Conservation (phyloP, 371 early-diverging fungal genomes). For the Sanchytrium tribonematis region DNA sequence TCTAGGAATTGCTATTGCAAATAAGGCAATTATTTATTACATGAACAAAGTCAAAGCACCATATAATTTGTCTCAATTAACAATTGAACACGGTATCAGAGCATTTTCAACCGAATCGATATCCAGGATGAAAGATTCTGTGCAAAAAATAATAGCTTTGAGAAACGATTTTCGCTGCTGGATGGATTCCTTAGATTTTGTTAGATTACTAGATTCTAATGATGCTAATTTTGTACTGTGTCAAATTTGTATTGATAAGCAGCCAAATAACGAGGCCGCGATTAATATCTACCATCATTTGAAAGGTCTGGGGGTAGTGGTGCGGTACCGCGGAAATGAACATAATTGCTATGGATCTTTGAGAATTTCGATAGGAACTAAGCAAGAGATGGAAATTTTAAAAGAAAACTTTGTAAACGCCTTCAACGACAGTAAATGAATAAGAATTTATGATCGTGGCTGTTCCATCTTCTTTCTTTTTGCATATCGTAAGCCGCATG, state of each 20-base stretch:
- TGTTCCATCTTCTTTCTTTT: neutral
- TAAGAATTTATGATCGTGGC: neutral
- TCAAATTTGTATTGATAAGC: constrained; percentile 27
- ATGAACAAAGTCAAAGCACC: constrained; percentile 91
- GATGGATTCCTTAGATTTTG: constrained; percentile 25
- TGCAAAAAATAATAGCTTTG: constrained; percentile 25
- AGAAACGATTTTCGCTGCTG: constrained; percentile 25
- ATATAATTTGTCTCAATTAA: constrained; percentile 73
- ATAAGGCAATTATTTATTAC: constrained; percentile 42
- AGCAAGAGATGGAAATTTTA: constrained; percentile 37
- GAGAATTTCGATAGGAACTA: constrained; percentile 70
- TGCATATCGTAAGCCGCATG: constrained; percentile 1
- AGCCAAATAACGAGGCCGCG: constrained; percentile 41
- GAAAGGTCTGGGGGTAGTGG: constrained; percentile 51
- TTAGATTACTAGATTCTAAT: constrained; percentile 39
- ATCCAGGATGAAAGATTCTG: constrained; percentile 29
- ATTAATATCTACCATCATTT: constrained; percentile 37
- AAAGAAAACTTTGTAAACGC: constrained; percentile 7
- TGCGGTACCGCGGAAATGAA: constrained; percentile 72
- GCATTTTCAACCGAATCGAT: constrained; percentile 46
- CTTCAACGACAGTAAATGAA: neutral
- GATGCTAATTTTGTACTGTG: constrained; percentile 83
- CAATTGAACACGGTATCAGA: constrained; percentile 39
- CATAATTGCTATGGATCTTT: constrained; percentile 66
- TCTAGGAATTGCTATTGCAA: constrained; percentile 55